These are phyloP conservation scores for Colletotrichum endophyticum DNA, from an alignment of 2,329 filamentous ascomycete genomes.

Conservation along the genomic window DNA sequence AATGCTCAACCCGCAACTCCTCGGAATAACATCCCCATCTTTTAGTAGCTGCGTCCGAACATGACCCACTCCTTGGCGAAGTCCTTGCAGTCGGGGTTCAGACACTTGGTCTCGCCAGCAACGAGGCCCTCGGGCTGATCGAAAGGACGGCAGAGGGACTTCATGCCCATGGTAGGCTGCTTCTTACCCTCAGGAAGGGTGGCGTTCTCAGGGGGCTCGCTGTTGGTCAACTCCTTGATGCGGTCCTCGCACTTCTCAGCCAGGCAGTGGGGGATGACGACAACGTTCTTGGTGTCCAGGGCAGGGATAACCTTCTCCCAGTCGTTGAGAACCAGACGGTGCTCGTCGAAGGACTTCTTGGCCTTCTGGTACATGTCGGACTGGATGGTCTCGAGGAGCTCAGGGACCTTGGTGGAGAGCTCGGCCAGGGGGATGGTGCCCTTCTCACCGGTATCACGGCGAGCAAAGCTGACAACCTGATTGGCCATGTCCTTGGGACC, in stretches of 20 bases:
- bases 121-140: constrained; percentile 83
- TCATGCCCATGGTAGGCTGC: constrained; percentile 68
- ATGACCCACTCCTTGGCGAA: constrained; percentile 87
- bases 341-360: constrained; percentile 76
- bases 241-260: constrained; percentile 85
- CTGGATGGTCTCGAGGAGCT: constrained; percentile 89
- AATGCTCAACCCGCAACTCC: constrained; percentile 18
- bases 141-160: constrained; percentile 74
- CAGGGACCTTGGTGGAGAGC: constrained; percentile 74
- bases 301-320: constrained; percentile 93
- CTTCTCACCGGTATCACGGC: constrained; percentile 88
- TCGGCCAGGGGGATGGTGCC: constrained; percentile 77
- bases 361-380: constrained; percentile 80
- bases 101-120: constrained; percentile 84
- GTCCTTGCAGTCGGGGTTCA: constrained; percentile 83
- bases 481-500: constrained; percentile 93
- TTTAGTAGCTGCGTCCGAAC: constrained; percentile 79
- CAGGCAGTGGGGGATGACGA: constrained; percentile 89
- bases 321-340: constrained; percentile 80
- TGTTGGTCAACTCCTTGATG: constrained; percentile 90
- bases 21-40: neutral
- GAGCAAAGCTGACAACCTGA: constrained; percentile 81
- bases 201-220: constrained; percentile 51
- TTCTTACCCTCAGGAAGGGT: constrained; percentile 57
- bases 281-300: constrained; percentile 90